These are phyloP conservation scores for Incumbomyces lentus DNA, from an alignment of 2,329 filamentous ascomycete species.

Conservation along the genomic window DNA sequence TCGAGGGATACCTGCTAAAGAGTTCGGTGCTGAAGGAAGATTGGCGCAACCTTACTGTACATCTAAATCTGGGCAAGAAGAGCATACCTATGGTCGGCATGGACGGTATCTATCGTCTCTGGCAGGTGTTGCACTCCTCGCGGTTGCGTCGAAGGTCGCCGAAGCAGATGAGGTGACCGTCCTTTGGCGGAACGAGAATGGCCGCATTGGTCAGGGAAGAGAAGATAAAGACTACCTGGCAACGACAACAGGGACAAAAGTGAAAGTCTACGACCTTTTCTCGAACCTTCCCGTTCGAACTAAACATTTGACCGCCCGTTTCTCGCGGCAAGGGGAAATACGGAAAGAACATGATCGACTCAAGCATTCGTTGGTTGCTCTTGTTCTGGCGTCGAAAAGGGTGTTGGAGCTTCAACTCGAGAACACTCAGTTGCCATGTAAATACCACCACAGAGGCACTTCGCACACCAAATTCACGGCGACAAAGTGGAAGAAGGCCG, in stretches of 20 bases:
- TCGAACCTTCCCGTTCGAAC: constrained; percentile 84
- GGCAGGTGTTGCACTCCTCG: constrained; percentile 63
- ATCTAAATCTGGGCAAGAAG: constrained; percentile 52
- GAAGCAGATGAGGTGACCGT: constrained; percentile 42
- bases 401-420: constrained; percentile 48
- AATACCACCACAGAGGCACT: not conserved
- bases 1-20: constrained; percentile 58
- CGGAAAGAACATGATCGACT: constrained; percentile 58
- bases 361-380: constrained; percentile 46
- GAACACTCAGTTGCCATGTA: not conserved
- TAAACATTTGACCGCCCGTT: constrained; percentile 57
- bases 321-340: constrained; percentile 42
- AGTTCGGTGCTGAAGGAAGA: constrained; percentile 45
- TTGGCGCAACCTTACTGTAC: constrained; percentile 56
- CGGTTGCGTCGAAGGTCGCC: constrained; percentile 61
- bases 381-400: constrained; percentile 61
- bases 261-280: constrained; percentile 71
- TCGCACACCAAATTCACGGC: not conserved
- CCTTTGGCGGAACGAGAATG: constrained; percentile 1
- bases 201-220: not conserved
- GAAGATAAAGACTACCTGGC: not conserved
- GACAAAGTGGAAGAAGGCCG: not conserved
- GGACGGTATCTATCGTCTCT: constrained; percentile 72
- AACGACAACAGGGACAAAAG: constrained; percentile 52
- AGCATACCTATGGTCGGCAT: constrained; percentile 51